Percentiles rank a stretch among this genome's conserved stretches.
Conservation (phyloP, 2,329 filamentous ascomycete species). For the Fusarium armeniacum region DNA sequence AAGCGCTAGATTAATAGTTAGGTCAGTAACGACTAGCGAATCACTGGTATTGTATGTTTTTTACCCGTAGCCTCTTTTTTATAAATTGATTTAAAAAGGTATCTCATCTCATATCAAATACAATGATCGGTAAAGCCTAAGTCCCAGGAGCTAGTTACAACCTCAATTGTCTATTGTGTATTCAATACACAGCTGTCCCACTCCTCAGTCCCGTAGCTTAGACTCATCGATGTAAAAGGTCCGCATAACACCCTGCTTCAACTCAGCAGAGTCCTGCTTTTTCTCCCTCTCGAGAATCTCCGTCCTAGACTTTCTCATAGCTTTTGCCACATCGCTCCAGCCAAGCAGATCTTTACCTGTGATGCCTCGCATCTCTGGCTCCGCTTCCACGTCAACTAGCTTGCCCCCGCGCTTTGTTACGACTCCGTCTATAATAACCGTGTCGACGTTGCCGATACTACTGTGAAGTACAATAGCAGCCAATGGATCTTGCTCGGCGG, state of each 20-base stretch:
- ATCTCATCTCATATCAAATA: too few relatives aligned
- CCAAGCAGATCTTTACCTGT: background rate
- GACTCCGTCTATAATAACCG: constrained; percentile 12
- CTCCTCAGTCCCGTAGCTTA: background rate
- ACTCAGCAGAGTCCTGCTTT: background rate
- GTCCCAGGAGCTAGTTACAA: too few relatives aligned
- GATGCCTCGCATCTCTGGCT: background rate
- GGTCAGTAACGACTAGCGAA: constrained; percentile 1
- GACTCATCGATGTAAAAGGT: constrained; percentile 9
- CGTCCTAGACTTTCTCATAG: constrained; percentile 9
- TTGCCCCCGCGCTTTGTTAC: constrained; percentile 9
- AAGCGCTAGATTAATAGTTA: background rate
- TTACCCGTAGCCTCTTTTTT: background rate
- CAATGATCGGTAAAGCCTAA: too few relatives aligned
- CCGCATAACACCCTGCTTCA: background rate
- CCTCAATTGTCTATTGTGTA: too few relatives aligned
- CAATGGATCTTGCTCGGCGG: constrained; percentile 6
- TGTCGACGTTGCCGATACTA: constrained; percentile 17
- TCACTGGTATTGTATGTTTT: background rate
- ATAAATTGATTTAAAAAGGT: too few relatives aligned
- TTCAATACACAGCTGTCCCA: background rate
- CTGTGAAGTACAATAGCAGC: constrained; percentile 16
- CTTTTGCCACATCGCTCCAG: background rate
- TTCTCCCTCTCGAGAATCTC: constrained; percentile 5
- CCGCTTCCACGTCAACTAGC: background rate